phyloP scores from a whole-genome alignment of 129 eudicot species.

The Scalesia atractyloides region DNA sequence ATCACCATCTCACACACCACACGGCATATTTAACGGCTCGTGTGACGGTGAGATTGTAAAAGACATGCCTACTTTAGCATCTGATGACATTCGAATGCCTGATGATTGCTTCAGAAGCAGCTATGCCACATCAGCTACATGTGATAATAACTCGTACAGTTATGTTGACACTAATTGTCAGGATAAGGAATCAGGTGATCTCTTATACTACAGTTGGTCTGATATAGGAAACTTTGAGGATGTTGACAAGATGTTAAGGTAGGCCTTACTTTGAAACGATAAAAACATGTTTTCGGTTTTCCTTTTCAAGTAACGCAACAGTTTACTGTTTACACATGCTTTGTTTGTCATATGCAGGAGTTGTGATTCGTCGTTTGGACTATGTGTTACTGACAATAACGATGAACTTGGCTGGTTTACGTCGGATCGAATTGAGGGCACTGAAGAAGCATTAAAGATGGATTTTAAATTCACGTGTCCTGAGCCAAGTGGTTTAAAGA shows the following conservation, averaged over 20 bases:
- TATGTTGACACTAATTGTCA: conserved; percentile 45
- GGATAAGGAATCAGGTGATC: conserved; percentile 63
- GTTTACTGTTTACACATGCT: conserved; percentile 8
- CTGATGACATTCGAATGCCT: conserved; percentile 42
- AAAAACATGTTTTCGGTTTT: conserved; percentile 4
- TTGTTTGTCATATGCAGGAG: conserved; percentile 51
- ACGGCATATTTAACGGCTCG: conserved; percentile 38
- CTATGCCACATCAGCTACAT: conserved; percentile 45
- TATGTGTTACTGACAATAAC: conserved; percentile 50
- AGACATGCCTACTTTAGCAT: conserved; percentile 44
- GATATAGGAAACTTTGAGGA: conserved; percentile 86
- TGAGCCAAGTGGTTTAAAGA: conserved; percentile 40
- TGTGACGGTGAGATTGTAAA: conserved; percentile 43
- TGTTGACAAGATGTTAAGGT: conserved; percentile 93
- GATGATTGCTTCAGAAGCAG: conserved; percentile 37
- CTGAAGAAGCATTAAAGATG: conserved; percentile 51
- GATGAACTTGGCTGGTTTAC: conserved; percentile 77
- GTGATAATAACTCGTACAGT: conserved; percentile 42
- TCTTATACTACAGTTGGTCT: conserved; percentile 70
- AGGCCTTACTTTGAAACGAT: conserved; percentile 1
- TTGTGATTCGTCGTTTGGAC: conserved; percentile 82
- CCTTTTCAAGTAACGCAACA: not conserved
- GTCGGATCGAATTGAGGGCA: conserved; percentile 56
- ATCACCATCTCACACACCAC: conserved; percentile 37
- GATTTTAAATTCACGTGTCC: conserved; percentile 48